Evolutionary conservation across 495 filamentous ascomycete genomes (phyloP), one percentile per base, ranked within the genome.

Genomic region (Daldinia vernicosa): DNA sequence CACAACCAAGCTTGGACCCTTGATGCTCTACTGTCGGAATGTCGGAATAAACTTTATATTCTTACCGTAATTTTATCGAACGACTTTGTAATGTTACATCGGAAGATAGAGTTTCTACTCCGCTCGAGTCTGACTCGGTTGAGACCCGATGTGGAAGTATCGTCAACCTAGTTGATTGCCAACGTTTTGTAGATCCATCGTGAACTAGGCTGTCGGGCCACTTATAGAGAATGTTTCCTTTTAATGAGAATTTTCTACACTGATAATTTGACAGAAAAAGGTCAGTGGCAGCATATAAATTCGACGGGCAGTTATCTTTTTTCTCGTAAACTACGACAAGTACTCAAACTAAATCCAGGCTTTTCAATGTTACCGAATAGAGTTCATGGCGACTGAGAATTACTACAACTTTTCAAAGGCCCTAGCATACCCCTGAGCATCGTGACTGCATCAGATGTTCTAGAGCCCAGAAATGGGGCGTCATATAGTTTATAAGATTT

Each of bases 61-160:
- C 19, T 51, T 59, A 22, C 47, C 53, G 19, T 19, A 33, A 59
- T 39, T 55, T 37, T 22, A n/a, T 14, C 33, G 26, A 40, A 58
- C 27, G 17, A 9, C 2, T 54, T 15, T 22, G n/a, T 28, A 8
- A 40, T 50, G 54, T 39, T 28, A 40, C 45, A 32, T 33, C 2
- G 9, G 32, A 22, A 26, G 57, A 47, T 12, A 65, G n/a, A 63
- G 24, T 63, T 65, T 50, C 14, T 15, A n/a, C 28, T 27, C 50
- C 54, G 6, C 33, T 32, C 30, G 35, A 15, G 40, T 59, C 19
- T 30, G 27, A 35, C 50, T 2, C 40, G 27, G 22, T 12, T 28
- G 19, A 19, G 30, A 47, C 32, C n/a, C n/a, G 35, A 43, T 60
- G 35, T 54, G 47, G 59, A 35, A 33, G 40, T 51, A 51, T n/a